phyloP scores from a whole-genome alignment of 2,329 filamentous ascomycete species.

The Venturia oleaginea region DNA sequence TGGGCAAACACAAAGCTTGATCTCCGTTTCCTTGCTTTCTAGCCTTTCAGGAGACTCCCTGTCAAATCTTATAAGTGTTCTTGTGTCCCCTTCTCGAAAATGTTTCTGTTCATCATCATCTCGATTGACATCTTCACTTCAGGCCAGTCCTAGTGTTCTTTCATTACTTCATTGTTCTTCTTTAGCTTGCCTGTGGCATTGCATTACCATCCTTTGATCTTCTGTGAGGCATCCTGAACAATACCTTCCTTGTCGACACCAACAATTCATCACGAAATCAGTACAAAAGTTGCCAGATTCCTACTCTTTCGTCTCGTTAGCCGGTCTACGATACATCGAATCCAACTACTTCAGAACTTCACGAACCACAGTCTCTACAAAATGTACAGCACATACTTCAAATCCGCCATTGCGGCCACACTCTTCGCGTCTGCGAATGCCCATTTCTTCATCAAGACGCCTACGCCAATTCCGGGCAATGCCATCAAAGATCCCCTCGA shows the following conservation, averaged over 20 bases:
- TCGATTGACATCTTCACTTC: conserved; percentile 14
- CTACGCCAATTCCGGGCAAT: conserved; percentile 50
- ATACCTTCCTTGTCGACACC: conserved; percentile 21
- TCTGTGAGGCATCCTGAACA: conserved; percentile 18
- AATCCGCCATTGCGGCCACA: conserved; percentile 39
- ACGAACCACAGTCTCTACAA: conserved; percentile 16
- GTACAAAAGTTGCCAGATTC: neutral
- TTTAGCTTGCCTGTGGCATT: conserved; percentile 28
- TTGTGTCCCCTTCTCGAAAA: neutral
- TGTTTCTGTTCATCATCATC: conserved; percentile 20
- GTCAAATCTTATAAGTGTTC: conserved; percentile 7
- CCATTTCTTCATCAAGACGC: conserved; percentile 67
- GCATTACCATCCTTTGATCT: conserved; percentile 15
- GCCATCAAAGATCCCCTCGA: conserved; percentile 56
- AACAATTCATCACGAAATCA: conserved; percentile 2
- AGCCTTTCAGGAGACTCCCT: conserved; percentile 10
- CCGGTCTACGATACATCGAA: conserved; percentile 12
- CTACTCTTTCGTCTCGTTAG: conserved; percentile 9
- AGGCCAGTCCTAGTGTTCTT: conserved; percentile 17
- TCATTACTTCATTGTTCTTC: conserved; percentile 18
- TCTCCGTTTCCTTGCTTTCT: conserved; percentile 8
- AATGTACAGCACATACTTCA: conserved; percentile 42
- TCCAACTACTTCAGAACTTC: conserved; percentile 16
- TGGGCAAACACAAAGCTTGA: conserved; percentile 11
- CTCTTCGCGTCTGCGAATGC: conserved; percentile 54